These are phyloP conservation scores for Tulasnella sp. DNA, from an alignment of 768 basidiomycete genomes.

Conservation along the genomic window DNA sequence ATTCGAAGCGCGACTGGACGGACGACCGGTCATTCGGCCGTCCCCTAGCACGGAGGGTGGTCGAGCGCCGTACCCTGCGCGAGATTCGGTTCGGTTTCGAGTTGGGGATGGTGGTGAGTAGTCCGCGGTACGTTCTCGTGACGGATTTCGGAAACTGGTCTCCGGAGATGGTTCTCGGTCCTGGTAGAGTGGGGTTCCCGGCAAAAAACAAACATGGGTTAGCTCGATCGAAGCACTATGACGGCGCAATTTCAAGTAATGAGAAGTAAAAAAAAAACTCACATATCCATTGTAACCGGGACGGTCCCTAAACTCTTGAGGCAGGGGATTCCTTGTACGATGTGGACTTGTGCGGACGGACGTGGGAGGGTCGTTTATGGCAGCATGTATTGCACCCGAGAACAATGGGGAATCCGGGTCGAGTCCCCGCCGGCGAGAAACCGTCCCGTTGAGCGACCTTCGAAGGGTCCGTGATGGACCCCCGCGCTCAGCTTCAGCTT, in stretches of 20 bases:
- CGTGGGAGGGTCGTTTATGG: constrained; percentile 59
- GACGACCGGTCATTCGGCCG: background rate
- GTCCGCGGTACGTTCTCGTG: background rate
- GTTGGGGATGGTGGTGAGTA: background rate
- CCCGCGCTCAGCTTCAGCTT: background rate
- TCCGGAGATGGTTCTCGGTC: background rate
- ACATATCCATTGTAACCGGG: constrained; percentile 45
- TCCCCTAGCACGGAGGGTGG: background rate
- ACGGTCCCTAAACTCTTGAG: constrained; percentile 47
- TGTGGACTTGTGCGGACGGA: constrained; percentile 52
- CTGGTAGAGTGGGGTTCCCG: background rate
- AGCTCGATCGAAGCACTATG: background rate
- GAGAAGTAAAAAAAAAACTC: constrained; percentile 37
- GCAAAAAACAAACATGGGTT: background rate
- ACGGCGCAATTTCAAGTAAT: background rate
- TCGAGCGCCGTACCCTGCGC: background rate
- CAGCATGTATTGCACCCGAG: constrained; percentile 40
- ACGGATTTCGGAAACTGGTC: background rate
- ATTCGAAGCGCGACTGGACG: background rate
- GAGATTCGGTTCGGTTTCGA: background rate
- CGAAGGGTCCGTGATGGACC: constrained; percentile 3
- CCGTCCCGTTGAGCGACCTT: constrained; percentile 17
- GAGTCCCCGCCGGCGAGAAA: constrained; percentile 11
- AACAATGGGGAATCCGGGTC: constrained; percentile 18
- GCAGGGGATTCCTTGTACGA: constrained; percentile 49